phyloP scores from a whole-genome alignment of 768 basidiomycete species.

The Paxillus involutus region DNA sequence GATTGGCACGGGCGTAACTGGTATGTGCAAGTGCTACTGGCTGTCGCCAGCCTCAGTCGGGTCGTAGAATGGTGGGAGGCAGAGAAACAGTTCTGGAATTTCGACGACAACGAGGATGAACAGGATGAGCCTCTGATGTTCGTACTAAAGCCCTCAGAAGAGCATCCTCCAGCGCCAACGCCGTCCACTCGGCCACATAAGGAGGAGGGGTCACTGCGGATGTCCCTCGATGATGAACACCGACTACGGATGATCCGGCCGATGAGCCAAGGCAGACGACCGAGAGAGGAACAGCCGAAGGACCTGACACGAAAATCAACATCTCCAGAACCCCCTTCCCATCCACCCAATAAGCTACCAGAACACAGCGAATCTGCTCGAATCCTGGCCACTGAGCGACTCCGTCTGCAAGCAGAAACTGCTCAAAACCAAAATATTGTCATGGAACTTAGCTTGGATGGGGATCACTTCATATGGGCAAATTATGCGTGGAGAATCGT shows the following conservation, averaged over 20 bases:
- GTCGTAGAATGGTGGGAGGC: conserved; percentile 99
- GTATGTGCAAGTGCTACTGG: conserved; percentile 96
- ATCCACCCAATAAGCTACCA: conserved; percentile 44
- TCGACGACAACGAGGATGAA: conserved; percentile 88
- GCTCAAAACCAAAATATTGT: conserved; percentile 97
- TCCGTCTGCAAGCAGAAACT: conserved; percentile 88
- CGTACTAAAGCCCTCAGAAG: conserved; percentile 86
- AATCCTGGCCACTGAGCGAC: conserved; percentile 83
- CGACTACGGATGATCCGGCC: conserved; percentile 49
- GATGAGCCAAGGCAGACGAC: conserved; percentile 50
- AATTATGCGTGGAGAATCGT: conserved; percentile 96
- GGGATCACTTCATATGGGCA: conserved; percentile 93
- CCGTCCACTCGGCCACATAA: conserved; percentile 37
- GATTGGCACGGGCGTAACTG: conserved; percentile 98
- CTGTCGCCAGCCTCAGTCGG: conserved; percentile 92
- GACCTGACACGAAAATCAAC: conserved; percentile 40
- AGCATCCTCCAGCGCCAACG: conserved; percentile 41
- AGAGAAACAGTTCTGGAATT: conserved; percentile 99
- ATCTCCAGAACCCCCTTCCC: conserved; percentile 36
- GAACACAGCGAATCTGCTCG: conserved; percentile 75
- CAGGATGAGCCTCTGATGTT: conserved; percentile 91
- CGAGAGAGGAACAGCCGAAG: conserved; percentile 60
- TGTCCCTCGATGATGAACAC: conserved; percentile 31
- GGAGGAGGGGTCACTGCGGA: conserved; percentile 38
- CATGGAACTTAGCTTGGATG: conserved; percentile 90